Evolutionary conservation across 2,329 filamentous ascomycete genomes (phyloP), one percentile per base, ranked within the genome.

Genomic region (Calonectria honghensis): DNA sequence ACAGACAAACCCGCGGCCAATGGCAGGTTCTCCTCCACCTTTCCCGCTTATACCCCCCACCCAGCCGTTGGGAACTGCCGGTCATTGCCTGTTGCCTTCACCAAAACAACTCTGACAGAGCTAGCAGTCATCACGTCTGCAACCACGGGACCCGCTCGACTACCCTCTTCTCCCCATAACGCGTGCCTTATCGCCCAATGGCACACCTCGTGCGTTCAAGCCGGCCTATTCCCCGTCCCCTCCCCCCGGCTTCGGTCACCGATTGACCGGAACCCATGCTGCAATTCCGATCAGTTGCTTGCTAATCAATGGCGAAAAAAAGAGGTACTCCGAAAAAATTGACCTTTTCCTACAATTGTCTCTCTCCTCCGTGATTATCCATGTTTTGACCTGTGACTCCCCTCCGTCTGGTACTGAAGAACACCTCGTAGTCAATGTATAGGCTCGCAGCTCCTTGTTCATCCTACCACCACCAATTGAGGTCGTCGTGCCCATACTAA

Each of bases 261-360:
- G 57, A 63, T 63, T 63, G 39, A 63, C 32, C 68, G 72, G 72
- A 74, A 70, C 67, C 57, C 27, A 64, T 69, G 54, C 48, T 67
- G 63, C 72, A 70, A 67, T 70, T 67, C 61, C 59, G 72, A 69
- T 48, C 10, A 50, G 32, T n/a, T 73, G 76, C 75, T 78, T 76
- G 57, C 61, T 73, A 71, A 73, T 76, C 72, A 31, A 54, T 10
- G 27, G n/a, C 13, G n/a, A 24, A 48, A 73, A 50, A 54, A 67
- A 72, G 41, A 14, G 31, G 24, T 14, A 20, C 54, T 27, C 51
- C n/a, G 41, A 63, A 41, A 59, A 59, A 54, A 50, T 16, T 24
- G 18, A 24, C 63, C 16, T 27, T 20, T 24, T 35, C 57, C 52
- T 52, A n/a, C n/a, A 2, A 41, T 29, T 31, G 57, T 14, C 35